These are phyloP conservation scores for Penicillium thymicola DNA, from an alignment of 2,329 filamentous ascomycete species.

Conservation along the genomic window DNA sequence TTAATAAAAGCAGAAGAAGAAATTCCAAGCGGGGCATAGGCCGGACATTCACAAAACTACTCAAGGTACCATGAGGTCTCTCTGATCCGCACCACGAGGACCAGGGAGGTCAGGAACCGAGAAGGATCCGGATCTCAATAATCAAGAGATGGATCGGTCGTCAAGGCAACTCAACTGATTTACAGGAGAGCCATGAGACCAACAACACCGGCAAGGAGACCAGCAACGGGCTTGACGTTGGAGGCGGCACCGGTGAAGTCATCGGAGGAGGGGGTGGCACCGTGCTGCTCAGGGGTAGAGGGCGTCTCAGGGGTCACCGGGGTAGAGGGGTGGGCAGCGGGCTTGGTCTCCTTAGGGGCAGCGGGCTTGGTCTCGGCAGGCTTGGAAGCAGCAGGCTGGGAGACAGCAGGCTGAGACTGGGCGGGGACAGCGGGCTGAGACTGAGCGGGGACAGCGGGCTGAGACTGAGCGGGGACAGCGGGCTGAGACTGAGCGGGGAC, in stretches of 20 bases:
- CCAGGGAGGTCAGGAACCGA: constrained; percentile 5
- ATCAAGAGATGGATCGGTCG: neutral
- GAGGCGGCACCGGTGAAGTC: constrained; percentile 37
- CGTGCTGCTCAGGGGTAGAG: constrained; percentile 7
- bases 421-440: neutral
- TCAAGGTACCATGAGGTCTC: neutral
- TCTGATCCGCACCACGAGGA: constrained; percentile 20
- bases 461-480: neutral
- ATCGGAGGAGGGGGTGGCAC: constrained; percentile 6
- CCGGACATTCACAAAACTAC: constrained; percentile 7
- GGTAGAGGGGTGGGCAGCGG: neutral
- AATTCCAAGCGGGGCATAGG: constrained; percentile 12
- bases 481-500: neutral
- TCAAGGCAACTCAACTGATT: constrained; percentile 16
- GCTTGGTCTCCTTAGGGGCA: neutral
- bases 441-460: neutral
- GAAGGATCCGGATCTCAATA: neutral
- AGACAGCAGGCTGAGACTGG: neutral
- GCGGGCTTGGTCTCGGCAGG: neutral
- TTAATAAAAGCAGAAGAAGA: neutral
- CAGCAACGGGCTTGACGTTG: constrained; percentile 34
- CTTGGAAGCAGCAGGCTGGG: neutral
- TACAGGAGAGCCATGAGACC: constrained; percentile 41
- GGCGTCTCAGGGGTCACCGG: constrained; percentile 6
- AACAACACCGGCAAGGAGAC: constrained; percentile 37